These are phyloP conservation scores for Colletotrichum karsti DNA, from an alignment of 2,329 filamentous ascomycete species.

Conservation along the genomic window DNA sequence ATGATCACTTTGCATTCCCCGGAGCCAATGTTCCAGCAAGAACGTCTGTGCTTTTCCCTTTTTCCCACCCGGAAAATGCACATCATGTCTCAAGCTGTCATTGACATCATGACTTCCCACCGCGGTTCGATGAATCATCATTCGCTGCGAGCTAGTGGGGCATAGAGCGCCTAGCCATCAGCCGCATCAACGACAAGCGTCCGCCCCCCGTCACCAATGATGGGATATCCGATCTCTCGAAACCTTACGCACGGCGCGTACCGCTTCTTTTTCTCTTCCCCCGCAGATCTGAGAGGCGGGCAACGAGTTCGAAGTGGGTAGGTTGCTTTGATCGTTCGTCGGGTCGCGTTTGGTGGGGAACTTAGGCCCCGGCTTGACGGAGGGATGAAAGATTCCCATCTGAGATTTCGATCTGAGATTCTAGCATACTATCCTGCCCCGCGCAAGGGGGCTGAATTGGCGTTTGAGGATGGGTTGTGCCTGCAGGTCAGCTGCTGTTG, in stretches of 20 bases:
- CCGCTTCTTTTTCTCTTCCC: neutral
- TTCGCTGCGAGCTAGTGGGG: neutral
- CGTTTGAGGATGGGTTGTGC: neutral
- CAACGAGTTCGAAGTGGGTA: too few species aligned
- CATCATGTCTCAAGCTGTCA: neutral
- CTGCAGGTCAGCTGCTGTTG: neutral
- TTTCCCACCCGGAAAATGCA: neutral
- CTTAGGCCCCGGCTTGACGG: neutral
- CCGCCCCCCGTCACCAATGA: neutral
- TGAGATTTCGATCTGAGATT: conserved; percentile 7
- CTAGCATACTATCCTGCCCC: neutral
- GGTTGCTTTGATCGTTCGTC: neutral
- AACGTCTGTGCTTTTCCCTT: conserved; percentile 15
- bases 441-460: neutral
- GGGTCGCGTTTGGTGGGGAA: neutral
- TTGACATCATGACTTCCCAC: conserved; percentile 24
- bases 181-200: conserved; percentile 1
- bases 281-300: neutral
- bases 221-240: neutral
- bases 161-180: neutral
- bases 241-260: neutral
- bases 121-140: conserved; percentile 23
- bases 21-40: neutral
- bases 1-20: neutral
- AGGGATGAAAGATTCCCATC: conserved; percentile 15